These are phyloP conservation scores for Colletotrichum endophyticum DNA, from an alignment of 2,329 filamentous ascomycete species.

Conservation along the genomic window DNA sequence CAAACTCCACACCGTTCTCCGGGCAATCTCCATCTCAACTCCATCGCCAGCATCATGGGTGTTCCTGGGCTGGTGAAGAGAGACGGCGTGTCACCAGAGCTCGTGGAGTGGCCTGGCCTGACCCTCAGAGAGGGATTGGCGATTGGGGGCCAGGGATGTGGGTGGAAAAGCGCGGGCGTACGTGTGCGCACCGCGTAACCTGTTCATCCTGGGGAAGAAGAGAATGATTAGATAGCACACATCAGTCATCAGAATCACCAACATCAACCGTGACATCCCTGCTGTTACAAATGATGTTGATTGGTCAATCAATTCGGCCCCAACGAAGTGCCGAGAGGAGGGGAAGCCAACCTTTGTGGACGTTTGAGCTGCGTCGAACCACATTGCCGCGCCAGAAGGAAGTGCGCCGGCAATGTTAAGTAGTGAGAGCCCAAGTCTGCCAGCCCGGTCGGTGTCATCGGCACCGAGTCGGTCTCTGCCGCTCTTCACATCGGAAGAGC, in stretches of 20 bases:
- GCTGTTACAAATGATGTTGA: background rate
- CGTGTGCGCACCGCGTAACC: background rate
- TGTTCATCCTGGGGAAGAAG: background rate
- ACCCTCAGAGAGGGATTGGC: background rate
- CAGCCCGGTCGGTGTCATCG: background rate
- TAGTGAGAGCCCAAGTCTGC: background rate
- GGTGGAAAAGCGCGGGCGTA: background rate
- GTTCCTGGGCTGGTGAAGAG: background rate
- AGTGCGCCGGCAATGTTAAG: background rate
- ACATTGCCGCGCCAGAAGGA: background rate
- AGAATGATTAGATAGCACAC: background rate
- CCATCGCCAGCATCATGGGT: background rate
- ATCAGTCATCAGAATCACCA: background rate
- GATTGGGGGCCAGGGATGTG: background rate
- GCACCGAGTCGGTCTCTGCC: constrained; percentile 6
- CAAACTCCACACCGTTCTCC: background rate
- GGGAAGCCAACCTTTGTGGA: background rate
- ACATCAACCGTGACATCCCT: background rate
- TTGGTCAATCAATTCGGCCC: background rate
- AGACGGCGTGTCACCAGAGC: background rate
- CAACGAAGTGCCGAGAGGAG: background rate
- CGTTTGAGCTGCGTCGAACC: background rate
- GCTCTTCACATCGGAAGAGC: background rate
- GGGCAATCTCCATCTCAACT: constrained; percentile 13
- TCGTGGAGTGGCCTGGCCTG: background rate